These are phyloP conservation scores for Collybia nuda DNA, from an alignment of 768 basidiomycete species.

Conservation along the genomic window DNA sequence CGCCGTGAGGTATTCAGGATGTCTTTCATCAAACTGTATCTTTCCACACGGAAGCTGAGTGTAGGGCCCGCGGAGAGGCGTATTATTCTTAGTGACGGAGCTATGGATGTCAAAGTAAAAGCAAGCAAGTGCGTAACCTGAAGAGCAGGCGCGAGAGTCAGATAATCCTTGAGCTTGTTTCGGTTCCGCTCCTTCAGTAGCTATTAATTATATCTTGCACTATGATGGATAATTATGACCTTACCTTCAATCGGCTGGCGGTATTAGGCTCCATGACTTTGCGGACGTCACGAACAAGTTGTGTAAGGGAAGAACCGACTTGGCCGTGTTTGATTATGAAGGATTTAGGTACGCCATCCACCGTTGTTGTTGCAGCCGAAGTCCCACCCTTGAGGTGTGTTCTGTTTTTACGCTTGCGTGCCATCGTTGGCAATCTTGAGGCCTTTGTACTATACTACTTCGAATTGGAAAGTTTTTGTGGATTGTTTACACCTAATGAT, in stretches of 20 bases:
- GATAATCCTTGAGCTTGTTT: constrained; percentile 92
- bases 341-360: constrained; percentile 68
- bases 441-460: neutral
- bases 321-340: constrained; percentile 97
- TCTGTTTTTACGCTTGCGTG: constrained; percentile 72
- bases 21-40: constrained; percentile 92
- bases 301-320: constrained; percentile 82
- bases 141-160: constrained; percentile 88
- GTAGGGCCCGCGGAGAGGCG: constrained; percentile 90
- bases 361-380: constrained; percentile 20
- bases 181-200: constrained; percentile 75
- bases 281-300: constrained; percentile 90
- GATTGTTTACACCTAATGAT: constrained; percentile 15
- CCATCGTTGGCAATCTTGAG: constrained; percentile 44
- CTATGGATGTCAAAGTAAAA: constrained; percentile 82
- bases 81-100: constrained; percentile 85
- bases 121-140: constrained; percentile 92
- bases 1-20: constrained; percentile 63
- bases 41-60: constrained; percentile 87
- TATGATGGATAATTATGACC: constrained; percentile 12
- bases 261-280: constrained; percentile 99
- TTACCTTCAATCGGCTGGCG: constrained; percentile 84
- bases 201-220: neutral
- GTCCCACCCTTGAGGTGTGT: constrained; percentile 70
- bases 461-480: neutral